phyloP scores from a whole-genome alignment of 139 green algal genomes.

The Auxenochlorella pyrenoidosa region DNA sequence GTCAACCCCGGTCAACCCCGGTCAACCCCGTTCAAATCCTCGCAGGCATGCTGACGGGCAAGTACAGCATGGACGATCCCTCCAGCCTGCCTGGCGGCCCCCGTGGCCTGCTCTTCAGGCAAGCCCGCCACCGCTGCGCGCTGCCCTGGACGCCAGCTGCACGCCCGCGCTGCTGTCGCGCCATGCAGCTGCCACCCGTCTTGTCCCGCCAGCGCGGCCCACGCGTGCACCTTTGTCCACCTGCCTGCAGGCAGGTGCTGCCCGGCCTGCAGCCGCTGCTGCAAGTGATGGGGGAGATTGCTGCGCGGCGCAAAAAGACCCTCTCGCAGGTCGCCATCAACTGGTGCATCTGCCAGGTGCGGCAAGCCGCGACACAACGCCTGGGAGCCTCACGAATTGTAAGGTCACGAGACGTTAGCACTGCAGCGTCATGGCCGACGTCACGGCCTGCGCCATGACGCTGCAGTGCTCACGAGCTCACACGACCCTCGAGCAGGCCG shows the following conservation, averaged over 20 bases:
- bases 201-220: too few relatives aligned
- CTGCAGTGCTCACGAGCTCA: too few relatives aligned
- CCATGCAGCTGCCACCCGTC: background rate
- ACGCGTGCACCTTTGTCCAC: background rate
- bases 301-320: slow-evolving; percentile 69
- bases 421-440: too few relatives aligned
- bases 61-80: slow-evolving; percentile 66
- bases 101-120: slow-evolving; percentile 77
- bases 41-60: slow-evolving; percentile 75
- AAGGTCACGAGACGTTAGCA: too few relatives aligned
- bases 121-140: background rate
- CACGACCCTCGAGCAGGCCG: too few relatives aligned
- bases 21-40: too few relatives aligned
- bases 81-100: slow-evolving; percentile 72
- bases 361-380: background rate
- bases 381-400: too few relatives aligned
- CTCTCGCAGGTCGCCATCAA: slow-evolving; percentile 91
- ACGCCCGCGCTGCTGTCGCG: too few relatives aligned
- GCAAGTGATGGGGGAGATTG: slow-evolving; percentile 68
- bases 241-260: slow-evolving; percentile 72
- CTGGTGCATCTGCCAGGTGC: slow-evolving; percentile 89
- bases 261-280: slow-evolving; percentile 76
- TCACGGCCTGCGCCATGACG: too few relatives aligned
- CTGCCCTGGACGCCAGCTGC: too few relatives aligned
- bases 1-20: too few relatives aligned